phyloP scores from a whole-genome alignment of 2,329 filamentous ascomycete species.

The Boeremia lycopersici region DNA sequence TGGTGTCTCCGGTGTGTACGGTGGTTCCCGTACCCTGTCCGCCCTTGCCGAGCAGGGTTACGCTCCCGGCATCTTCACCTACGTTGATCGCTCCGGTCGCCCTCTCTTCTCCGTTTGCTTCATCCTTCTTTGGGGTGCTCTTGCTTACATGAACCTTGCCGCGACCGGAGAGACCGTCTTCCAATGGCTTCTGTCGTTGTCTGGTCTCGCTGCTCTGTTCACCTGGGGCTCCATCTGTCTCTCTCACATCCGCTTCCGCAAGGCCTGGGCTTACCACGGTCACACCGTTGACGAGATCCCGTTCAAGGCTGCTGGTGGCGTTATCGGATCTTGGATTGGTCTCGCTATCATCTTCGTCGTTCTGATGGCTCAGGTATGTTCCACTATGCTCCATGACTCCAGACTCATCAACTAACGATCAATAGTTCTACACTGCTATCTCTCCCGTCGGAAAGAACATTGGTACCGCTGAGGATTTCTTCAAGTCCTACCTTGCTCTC shows the following conservation, averaged over 20 bases:
- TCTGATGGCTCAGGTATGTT: slow-evolving; percentile 48
- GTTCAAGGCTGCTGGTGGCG: slow-evolving; percentile 50
- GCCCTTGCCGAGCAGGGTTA: slow-evolving; percentile 63
- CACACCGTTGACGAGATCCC: slow-evolving; percentile 53
- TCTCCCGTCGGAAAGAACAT: slow-evolving; percentile 37
- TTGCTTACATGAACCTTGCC: slow-evolving; percentile 69
- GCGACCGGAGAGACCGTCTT: slow-evolving; percentile 63
- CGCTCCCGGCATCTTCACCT: slow-evolving; percentile 76
- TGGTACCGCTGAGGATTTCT: slow-evolving; percentile 52
- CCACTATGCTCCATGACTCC: background rate
- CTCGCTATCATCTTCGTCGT: slow-evolving; percentile 48
- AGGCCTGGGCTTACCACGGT: slow-evolving; percentile 48
- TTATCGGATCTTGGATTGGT: slow-evolving; percentile 50
- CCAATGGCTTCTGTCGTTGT: slow-evolving; percentile 78
- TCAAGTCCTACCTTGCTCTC: slow-evolving; percentile 55
- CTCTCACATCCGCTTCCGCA: slow-evolving; percentile 90
- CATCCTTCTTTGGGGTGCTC: slow-evolving; percentile 70
- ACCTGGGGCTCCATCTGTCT: slow-evolving; percentile 86
- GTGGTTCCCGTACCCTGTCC: slow-evolving; percentile 62
- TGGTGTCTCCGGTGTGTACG: slow-evolving; percentile 64
- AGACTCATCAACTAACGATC: slow-evolving; percentile 5
- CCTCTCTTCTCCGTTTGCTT: slow-evolving; percentile 75
- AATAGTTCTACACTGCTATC: slow-evolving; percentile 49
- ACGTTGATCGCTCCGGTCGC: slow-evolving; percentile 82
- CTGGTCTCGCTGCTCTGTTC: slow-evolving; percentile 75